Conservation (phyloP, 805 yeast species). For the Myxozyma melibiosi region DNA sequence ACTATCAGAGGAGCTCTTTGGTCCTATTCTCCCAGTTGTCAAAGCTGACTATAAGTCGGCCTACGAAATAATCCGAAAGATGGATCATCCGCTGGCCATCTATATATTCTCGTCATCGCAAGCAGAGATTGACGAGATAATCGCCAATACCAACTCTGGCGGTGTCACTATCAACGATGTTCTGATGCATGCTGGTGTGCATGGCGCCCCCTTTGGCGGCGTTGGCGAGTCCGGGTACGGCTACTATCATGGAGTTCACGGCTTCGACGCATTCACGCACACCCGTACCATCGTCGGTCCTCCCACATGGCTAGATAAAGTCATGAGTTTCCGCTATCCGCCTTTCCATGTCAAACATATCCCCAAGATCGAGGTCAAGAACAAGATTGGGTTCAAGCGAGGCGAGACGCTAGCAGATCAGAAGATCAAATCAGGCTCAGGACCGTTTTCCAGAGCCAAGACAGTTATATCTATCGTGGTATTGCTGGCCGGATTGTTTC, state of each 20-base stretch:
- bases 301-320: no score
- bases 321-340: no score
- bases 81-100: slow-evolving; percentile 79
- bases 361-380: no score
- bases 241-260: slow-evolving; percentile 74
- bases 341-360: no score
- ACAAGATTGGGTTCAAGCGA: no score
- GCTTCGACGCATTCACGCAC: no score
- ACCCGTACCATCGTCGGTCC: no score
- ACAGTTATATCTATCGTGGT: no score
- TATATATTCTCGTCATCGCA: slow-evolving; percentile 68
- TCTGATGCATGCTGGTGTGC: slow-evolving; percentile 65
- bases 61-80: slow-evolving; percentile 43
- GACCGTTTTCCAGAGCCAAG: no score
- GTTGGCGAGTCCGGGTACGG: slow-evolving; percentile 80
- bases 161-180: slow-evolving; percentile 69
- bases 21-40: slow-evolving; percentile 80
- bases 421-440: no score
- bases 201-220: slow-evolving; percentile 85
- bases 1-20: slow-evolving; percentile 78
- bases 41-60: slow-evolving; percentile 50
- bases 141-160: slow-evolving; percentile 66
- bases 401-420: no score
- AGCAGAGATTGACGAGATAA: slow-evolving; percentile 48
- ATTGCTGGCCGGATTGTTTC: no score